A percentile compares a stretch with the other conserved stretches of the same genome.
Evolutionary conservation across 371 early-diverging fungal species (phyloP).

Genomic region (Coelomomyces lativittatus): DNA sequence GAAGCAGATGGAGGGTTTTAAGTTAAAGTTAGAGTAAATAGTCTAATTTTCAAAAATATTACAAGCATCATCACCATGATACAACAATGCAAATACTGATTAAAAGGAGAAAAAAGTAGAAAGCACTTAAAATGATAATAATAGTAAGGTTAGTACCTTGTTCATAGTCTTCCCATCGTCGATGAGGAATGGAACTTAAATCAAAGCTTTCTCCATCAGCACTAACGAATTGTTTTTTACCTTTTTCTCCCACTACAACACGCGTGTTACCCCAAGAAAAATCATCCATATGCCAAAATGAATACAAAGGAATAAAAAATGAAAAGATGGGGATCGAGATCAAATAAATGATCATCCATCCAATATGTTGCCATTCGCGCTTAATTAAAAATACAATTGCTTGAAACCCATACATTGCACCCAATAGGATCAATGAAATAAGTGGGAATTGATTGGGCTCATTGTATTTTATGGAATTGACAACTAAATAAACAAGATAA

Average conservation of each 20-base stretch:
- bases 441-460: constrained; percentile 29
- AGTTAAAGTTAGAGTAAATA: no score
- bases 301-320: constrained; percentile 60
- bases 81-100: no score
- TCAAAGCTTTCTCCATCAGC: constrained; percentile 1
- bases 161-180: constrained; percentile 1
- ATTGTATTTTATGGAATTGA: constrained; percentile 15
- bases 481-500: background rate
- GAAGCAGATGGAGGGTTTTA: no score
- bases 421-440: constrained; percentile 48
- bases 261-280: constrained; percentile 97
- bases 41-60: no score
- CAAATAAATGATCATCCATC: constrained; percentile 89
- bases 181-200: background rate
- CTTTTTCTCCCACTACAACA: constrained; percentile 55
- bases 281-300: constrained; percentile 8
- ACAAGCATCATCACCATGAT: no score
- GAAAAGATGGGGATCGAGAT: constrained; percentile 66
- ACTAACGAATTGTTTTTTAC: constrained; percentile 30
- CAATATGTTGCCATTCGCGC: constrained; percentile 81
- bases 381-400: constrained; percentile 67
- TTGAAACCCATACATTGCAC: constrained; percentile 61
- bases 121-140: no score
- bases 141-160: no score
- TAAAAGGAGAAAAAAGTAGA: no score